Percentiles rank a stretch among this genome's conserved stretches.
phyloP scores from a whole-genome alignment of 2,329 filamentous ascomycete species.

The Monosporascus ibericus region DNA sequence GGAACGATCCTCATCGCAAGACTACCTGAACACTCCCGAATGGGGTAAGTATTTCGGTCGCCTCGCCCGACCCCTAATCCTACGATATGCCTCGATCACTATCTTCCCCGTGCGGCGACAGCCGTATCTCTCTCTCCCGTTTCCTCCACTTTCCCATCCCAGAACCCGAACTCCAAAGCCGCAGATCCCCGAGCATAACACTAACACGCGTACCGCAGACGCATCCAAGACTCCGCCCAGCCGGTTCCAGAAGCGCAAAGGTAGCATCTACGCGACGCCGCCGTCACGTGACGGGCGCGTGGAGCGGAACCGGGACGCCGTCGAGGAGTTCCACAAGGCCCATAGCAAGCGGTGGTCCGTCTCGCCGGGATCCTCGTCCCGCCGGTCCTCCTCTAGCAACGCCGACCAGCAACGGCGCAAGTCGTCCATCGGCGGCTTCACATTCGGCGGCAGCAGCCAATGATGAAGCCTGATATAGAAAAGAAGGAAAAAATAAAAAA shows the following conservation, averaged over 20 bases:
- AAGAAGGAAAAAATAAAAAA: too few species aligned
- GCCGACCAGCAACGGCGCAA: slow-evolving; percentile 7
- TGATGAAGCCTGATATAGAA: too few species aligned
- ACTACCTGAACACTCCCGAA: slow-evolving; percentile 33
- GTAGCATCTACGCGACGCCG: slow-evolving; percentile 62
- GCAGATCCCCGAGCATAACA: neutral
- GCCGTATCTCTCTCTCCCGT: too few species aligned
- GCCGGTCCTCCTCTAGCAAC: neutral
- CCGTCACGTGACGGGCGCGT: slow-evolving; percentile 59
- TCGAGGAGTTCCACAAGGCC: slow-evolving; percentile 55
- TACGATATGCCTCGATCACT: neutral
- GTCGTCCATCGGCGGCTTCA: neutral
- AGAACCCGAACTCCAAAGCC: slow-evolving; percentile 3
- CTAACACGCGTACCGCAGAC: slow-evolving; percentile 33
- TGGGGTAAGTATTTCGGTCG: slow-evolving; percentile 35
- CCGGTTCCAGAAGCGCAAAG: slow-evolving; percentile 64
- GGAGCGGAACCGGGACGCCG: slow-evolving; percentile 46
- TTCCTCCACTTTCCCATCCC: slow-evolving; percentile 1
- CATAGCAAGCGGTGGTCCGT: slow-evolving; percentile 42
- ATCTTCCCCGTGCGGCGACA: too few species aligned
- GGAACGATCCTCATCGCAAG: slow-evolving; percentile 26
- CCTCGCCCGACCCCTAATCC: neutral
- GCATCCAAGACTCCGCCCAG: slow-evolving; percentile 61
- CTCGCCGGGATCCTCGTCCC: slow-evolving; percentile 27
- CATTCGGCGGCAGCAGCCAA: neutral